These are phyloP conservation scores for Emydomyces testavorans DNA, from an alignment of 2,329 filamentous ascomycete genomes.

Conservation along the genomic window DNA sequence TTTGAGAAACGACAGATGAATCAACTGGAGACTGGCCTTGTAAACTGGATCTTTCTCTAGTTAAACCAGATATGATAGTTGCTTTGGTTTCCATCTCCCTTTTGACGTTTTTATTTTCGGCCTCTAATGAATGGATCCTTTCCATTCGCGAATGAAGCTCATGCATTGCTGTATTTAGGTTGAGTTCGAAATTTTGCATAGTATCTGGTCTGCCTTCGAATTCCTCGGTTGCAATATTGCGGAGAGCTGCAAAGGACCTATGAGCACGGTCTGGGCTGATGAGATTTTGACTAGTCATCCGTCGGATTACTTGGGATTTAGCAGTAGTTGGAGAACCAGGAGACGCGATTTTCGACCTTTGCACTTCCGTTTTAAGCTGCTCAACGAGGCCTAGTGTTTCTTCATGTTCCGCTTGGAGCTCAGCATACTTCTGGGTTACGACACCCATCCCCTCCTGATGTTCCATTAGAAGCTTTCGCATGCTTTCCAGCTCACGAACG, in stretches of 20 bases:
- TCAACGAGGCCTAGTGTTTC: slow-evolving; percentile 77
- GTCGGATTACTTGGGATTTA: slow-evolving; percentile 62
- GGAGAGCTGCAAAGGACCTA: slow-evolving; percentile 76
- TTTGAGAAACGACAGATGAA: slow-evolving; percentile 74
- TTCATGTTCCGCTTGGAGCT: slow-evolving; percentile 70
- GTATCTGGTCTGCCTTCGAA: slow-evolving; percentile 71
- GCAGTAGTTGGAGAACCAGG: slow-evolving; percentile 50
- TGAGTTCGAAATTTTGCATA: slow-evolving; percentile 85
- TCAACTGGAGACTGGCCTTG: slow-evolving; percentile 71
- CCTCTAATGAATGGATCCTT: slow-evolving; percentile 78
- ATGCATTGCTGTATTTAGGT: slow-evolving; percentile 82
- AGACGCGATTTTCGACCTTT: slow-evolving; percentile 55
- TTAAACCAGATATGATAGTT: slow-evolving; percentile 86
- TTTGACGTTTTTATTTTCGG: slow-evolving; percentile 67
- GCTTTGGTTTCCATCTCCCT: slow-evolving; percentile 97
- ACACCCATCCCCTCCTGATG: slow-evolving; percentile 64
- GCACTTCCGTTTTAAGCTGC: slow-evolving; percentile 75
- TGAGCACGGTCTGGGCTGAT: slow-evolving; percentile 74
- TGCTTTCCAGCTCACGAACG: slow-evolving; percentile 55
- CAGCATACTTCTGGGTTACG: slow-evolving; percentile 66
- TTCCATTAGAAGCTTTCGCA: slow-evolving; percentile 60
- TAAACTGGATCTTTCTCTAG: slow-evolving; percentile 82
- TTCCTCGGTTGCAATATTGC: slow-evolving; percentile 76
- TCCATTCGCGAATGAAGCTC: slow-evolving; percentile 80
- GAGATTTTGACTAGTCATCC: slow-evolving; percentile 84